Evolutionary conservation across 164 flowering plant genomes (phyloP).

Genomic region (Sextonia rubra): DNA sequence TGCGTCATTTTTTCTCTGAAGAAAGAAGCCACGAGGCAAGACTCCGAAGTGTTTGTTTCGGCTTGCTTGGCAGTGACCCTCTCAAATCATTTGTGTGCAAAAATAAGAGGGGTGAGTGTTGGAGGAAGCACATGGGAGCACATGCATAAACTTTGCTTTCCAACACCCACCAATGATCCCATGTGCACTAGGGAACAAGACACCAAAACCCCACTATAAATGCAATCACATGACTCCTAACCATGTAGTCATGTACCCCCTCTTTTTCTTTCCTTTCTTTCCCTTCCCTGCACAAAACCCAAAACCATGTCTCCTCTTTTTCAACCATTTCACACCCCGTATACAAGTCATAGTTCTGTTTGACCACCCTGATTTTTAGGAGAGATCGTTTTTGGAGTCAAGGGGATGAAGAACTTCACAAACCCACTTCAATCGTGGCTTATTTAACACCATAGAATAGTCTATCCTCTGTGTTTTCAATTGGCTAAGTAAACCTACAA

Average conservation of each 20-base stretch:
- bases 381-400: neutral
- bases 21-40: no score
- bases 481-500: no score
- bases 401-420: neutral
- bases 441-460: neutral
- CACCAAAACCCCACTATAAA: conserved; percentile 27
- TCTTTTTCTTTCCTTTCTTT: neutral
- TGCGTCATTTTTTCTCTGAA: neutral
- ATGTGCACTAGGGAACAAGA: conserved; percentile 33
- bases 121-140: conserved; percentile 34
- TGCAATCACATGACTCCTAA: conserved; percentile 30
- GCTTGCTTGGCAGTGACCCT: neutral
- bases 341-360: no score
- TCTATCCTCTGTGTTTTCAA: neutral
- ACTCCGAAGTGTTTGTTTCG: no score
- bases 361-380: neutral
- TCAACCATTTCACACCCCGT: neutral
- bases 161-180: conserved; percentile 20
- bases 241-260: neutral
- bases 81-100: neutral
- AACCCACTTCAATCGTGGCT: neutral
- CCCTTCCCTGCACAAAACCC: neutral
- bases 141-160: conserved; percentile 19
- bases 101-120: conserved; percentile 2
- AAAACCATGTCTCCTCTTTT: neutral